Base-by-base conservation (phyloP, 2,329 filamentous ascomycete genomes). In the Camptophora hylomeconis region DNA sequence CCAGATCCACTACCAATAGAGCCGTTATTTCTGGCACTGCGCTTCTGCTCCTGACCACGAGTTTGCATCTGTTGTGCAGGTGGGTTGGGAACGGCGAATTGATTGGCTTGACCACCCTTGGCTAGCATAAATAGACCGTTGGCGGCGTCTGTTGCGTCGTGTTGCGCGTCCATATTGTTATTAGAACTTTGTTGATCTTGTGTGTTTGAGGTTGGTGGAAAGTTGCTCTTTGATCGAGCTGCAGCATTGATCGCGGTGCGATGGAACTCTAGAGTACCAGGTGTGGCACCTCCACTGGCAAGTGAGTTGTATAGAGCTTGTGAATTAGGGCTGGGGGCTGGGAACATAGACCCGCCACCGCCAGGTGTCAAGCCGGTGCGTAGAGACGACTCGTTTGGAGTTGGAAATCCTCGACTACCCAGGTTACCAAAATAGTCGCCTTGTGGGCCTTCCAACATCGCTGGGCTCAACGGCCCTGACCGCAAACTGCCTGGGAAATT, bases 281-380 rank as follows among this genome's bases (percentile, higher is more conserved):
- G 89, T 2, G 89, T 98, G 3, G 83, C 80, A 32, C 78, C 80
- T 40, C 81, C 81, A 49, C 72, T 80, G 40, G 81, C 75, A 20
- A 89, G 61, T 42, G 80, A 77, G 37, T 78, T 77, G 55, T 86
- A 82, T 5, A 94, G 59, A 28, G 80, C 79, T 59, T 84, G 78
- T 0, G 82, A 81, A 52, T 81, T 92, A 4, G 83, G 86, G 51
- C 80, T 92, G 2, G 83, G 79, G 31, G 79, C 81, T 32, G 87
- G 84, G 63, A 95, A 95, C 83, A 95, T 95, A 45, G 86, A 92
- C 45, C 86, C 87, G 52, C 86, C 84, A 42, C 87, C 87, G 36
- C 89, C 89, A 26, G 89, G 89, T 30, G 89, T 95, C 42, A 95
- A 60, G 32, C 89, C 89, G 36, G 84, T 89, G 36, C 89, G 71